Evolutionary conservation across 2,329 filamentous ascomycete genomes (phyloP), one percentile per base, ranked within the genome.

Genomic region (Exophiala spinifera): DNA sequence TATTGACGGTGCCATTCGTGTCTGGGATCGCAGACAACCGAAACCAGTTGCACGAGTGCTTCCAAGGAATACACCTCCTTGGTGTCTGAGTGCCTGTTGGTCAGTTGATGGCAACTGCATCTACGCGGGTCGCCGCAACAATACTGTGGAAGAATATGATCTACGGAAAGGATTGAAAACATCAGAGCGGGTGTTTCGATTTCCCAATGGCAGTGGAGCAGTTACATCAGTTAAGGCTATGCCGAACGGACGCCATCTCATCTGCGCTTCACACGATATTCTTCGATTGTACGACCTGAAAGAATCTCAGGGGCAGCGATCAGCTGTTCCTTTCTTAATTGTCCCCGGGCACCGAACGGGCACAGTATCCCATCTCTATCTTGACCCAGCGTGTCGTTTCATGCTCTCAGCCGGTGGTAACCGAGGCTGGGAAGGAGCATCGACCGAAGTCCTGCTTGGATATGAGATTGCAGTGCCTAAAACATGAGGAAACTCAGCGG

Each of bases 61-160:
- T 1, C 89, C 88, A 15, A 79, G 85, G 10, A 82, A 84, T 10
- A 88, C 90, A 0, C 92, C 94, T 1, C 94, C 92, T 0, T 99
- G 92, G 92, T 97, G 92, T 71, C 96, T 96, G 85, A 91, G 89
- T 62, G 90, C 91, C 1, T 96, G 91, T 74, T 99, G 94, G 94
- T 92, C 88, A 51, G 91, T 91, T 0, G 89, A 96, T 68, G 94
- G 94, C 13, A 97, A 97, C 72, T 90, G 84, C 71, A 91, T 99
- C 64, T 99, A 96, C 72, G 91, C 88, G 0, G 94, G 94, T 0
- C 80, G 94, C 23, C 81, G 94, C 54, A 97, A 97, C 70, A 83
- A 90, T 48, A 95, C 90, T 0, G 94, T 99, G 0, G 94, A 99
- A 63, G 94, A 99, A 71, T 99, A 88, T 72, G 90, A 84, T 65